These are phyloP conservation scores for Dichotomocladium elegans DNA, from an alignment of 371 early-diverging fungal species.

Conservation along the genomic window DNA sequence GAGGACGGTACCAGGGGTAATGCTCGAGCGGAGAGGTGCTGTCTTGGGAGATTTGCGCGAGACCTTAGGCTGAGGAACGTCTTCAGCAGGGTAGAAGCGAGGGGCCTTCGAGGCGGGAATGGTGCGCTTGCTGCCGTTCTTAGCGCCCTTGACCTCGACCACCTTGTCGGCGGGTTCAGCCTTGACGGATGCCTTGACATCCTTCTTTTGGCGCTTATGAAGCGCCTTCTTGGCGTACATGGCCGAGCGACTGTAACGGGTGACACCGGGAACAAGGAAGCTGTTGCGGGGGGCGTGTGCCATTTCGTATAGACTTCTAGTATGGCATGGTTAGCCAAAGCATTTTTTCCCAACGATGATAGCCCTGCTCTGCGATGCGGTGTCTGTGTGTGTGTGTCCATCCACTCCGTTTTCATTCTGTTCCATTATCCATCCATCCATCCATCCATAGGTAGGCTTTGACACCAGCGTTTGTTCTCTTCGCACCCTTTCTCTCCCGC, in stretches of 20 bases:
- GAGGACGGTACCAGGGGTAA: constrained; percentile 97
- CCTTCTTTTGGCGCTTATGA: constrained; percentile 74
- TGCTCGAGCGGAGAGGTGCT: constrained; percentile 78
- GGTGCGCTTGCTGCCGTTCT: constrained; percentile 79
- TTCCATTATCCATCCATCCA: constrained; percentile 3
- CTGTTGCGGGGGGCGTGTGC: constrained; percentile 70
- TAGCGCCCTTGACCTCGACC: constrained; percentile 73
- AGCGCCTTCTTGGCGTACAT: constrained; percentile 80
- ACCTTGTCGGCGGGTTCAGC: constrained; percentile 63
- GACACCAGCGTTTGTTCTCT: too few relatives aligned
- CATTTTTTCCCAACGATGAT: not conserved
- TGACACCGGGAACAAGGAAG: constrained; percentile 80
- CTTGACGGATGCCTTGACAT: constrained; percentile 48
- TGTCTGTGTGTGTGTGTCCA: not conserved
- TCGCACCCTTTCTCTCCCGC: too few relatives aligned
- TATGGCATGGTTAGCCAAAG: not conserved
- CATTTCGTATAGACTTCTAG: constrained; percentile 31
- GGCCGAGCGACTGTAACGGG: constrained; percentile 78
- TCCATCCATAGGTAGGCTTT: constrained; percentile 4
- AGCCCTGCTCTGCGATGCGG: not conserved
- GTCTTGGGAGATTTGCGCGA: constrained; percentile 78
- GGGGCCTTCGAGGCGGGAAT: constrained; percentile 73
- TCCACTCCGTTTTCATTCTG: not conserved
- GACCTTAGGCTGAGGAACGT: constrained; percentile 73
- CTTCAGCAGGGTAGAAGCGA: constrained; percentile 87